Conservation (phyloP, 2,329 filamentous ascomycete genomes). For the Penicillium nordicum region DNA sequence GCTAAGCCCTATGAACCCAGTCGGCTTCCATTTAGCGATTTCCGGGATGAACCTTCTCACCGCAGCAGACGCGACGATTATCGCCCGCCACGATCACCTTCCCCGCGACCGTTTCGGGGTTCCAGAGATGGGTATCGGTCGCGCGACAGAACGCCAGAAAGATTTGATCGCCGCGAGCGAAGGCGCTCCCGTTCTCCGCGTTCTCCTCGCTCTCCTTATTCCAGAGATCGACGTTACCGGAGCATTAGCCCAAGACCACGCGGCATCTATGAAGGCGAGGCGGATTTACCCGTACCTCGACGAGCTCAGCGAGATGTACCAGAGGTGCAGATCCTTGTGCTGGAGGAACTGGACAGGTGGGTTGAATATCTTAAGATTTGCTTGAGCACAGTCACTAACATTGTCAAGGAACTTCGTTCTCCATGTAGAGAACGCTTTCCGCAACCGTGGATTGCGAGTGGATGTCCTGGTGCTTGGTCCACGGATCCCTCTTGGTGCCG, state of each 20-base stretch:
- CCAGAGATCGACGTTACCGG: slow-evolving; percentile 61
- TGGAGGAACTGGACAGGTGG: slow-evolving; percentile 67
- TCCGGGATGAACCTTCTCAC: slow-evolving; percentile 46
- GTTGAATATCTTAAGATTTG: slow-evolving; percentile 6
- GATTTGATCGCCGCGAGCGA: slow-evolving; percentile 53
- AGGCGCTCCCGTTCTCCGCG: slow-evolving; percentile 63
- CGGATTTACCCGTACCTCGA: slow-evolving; percentile 67
- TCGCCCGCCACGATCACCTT: slow-evolving; percentile 56
- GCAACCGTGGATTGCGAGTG: slow-evolving; percentile 65
- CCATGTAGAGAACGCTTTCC: slow-evolving; percentile 77
- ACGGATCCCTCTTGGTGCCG: slow-evolving; percentile 69
- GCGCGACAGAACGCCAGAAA: slow-evolving; percentile 45
- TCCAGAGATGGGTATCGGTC: slow-evolving; percentile 61
- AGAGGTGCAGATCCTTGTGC: slow-evolving; percentile 81
- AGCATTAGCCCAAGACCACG: slow-evolving; percentile 65
- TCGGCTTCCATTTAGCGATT: slow-evolving; percentile 46
- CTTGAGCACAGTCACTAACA: slow-evolving; percentile 6
- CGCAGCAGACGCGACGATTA: slow-evolving; percentile 61
- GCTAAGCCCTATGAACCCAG: slow-evolving; percentile 27
- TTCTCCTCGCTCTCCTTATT: slow-evolving; percentile 49
- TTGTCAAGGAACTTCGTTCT: slow-evolving; percentile 67
- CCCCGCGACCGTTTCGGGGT: slow-evolving; percentile 57
- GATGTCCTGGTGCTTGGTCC: slow-evolving; percentile 78
- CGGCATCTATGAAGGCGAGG: slow-evolving; percentile 55
- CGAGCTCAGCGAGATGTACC: slow-evolving; percentile 73